These are phyloP conservation scores for Globisporangium alternatum DNA, from an alignment of 352 stramenopile genomes.

Conservation along the genomic window DNA sequence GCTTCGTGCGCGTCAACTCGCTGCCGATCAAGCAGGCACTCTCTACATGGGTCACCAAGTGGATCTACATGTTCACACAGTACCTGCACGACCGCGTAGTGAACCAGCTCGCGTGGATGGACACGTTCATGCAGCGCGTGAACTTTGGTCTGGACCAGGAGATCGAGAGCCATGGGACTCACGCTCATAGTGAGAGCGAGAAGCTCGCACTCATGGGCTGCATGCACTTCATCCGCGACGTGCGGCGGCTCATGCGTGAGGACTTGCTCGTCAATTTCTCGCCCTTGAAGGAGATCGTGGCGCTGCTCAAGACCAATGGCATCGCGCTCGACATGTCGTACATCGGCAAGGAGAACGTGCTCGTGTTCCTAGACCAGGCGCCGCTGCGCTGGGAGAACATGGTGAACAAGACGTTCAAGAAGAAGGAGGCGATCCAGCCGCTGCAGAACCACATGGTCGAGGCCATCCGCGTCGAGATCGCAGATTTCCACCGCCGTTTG, in stretches of 20 bases:
- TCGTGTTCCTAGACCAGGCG: conserved; percentile 86
- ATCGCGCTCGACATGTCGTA: conserved; percentile 89
- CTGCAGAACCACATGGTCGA: conserved; percentile 89
- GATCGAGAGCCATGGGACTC: conserved; percentile 34
- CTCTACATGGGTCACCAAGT: conserved; percentile 93
- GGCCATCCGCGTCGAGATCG: conserved; percentile 66
- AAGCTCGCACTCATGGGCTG: conserved; percentile 77
- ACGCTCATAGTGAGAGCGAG: conserved; percentile 36
- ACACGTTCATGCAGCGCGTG: conserved; percentile 83
- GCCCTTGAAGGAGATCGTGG: conserved; percentile 77
- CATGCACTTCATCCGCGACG: conserved; percentile 89
- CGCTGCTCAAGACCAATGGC: conserved; percentile 79
- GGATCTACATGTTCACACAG: conserved; percentile 93
- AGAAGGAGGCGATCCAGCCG: conserved; percentile 90
- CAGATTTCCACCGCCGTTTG: conserved; percentile 72
- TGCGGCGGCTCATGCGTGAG: conserved; percentile 78
- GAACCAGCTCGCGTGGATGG: conserved; percentile 79
- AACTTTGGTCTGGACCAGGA: conserved; percentile 71
- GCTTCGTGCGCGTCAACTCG: conserved; percentile 91
- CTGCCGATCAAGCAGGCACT: conserved; percentile 94
- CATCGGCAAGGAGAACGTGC: conserved; percentile 77
- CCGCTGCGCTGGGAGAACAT: conserved; percentile 90
- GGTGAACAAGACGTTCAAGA: conserved; percentile 93
- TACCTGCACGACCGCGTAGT: conserved; percentile 90
- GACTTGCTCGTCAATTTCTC: conserved; percentile 76